Evolutionary conservation across 2,329 filamentous ascomycete species (phyloP).

Genomic region (Phoma sp.): DNA sequence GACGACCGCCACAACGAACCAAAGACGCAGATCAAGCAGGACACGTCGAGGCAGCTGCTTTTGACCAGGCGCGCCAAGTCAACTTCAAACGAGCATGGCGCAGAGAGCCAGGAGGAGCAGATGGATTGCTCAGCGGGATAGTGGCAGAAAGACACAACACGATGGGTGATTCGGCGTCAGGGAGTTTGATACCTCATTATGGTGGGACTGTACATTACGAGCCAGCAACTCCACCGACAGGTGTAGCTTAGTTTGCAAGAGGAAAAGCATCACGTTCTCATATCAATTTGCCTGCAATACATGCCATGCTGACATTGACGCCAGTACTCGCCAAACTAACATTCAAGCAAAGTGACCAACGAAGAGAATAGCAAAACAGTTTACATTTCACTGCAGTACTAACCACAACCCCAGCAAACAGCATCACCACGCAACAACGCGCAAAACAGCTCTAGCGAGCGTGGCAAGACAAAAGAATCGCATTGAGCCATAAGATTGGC

Average conservation of each 20-base stretch:
- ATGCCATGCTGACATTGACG: background rate
- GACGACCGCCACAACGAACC: background rate
- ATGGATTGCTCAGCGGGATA: too few species aligned
- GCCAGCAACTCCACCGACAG: constrained; percentile 2
- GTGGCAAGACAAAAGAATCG: background rate
- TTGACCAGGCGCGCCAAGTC: background rate
- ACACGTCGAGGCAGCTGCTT: background rate
- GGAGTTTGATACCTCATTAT: constrained; percentile 27
- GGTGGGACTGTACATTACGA: constrained; percentile 24
- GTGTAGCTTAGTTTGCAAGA: background rate
- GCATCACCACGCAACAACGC: too few species aligned
- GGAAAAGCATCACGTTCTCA: background rate
- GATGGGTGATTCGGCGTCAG: constrained; percentile 15
- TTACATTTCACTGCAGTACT: too few species aligned
- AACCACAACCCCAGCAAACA: too few species aligned
- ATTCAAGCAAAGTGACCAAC: background rate
- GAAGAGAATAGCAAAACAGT: background rate
- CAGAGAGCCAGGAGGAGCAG: background rate
- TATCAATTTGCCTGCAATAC: background rate
- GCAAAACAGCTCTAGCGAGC: too few species aligned
- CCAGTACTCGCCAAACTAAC: too few species aligned
- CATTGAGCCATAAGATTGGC: constrained; percentile 4
- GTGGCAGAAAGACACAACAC: background rate
- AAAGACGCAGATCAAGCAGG: background rate
- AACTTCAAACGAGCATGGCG: background rate